Conservation (phyloP, 176 grass and related monocot species). For the Aegilops umbellulata region DNA sequence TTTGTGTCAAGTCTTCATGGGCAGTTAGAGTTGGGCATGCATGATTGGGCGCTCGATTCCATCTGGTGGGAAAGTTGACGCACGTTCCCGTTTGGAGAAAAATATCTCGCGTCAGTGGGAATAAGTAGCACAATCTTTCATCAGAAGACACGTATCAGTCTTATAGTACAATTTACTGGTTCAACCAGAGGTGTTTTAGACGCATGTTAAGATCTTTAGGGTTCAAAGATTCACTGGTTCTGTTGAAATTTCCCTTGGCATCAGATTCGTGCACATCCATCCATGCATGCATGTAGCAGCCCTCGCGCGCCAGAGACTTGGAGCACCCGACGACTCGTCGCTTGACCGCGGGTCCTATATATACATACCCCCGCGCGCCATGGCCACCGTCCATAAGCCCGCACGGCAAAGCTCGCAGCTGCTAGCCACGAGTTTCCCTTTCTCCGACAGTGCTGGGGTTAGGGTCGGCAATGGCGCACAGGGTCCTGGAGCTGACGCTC, state of each 20-base stretch:
- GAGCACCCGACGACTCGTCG: neutral
- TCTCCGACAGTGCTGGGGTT: neutral
- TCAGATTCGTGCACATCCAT: neutral
- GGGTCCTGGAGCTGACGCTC: constrained; percentile 48
- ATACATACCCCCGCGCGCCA: constrained; percentile 1
- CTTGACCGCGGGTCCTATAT: neutral
- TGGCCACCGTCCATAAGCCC: neutral
- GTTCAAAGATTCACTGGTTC: neutral
- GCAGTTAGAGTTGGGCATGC: no score
- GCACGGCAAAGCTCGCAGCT: neutral
- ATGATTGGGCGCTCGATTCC: no score
- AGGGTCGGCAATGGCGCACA: neutral
- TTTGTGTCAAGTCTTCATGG: no score
- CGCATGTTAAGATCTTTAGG: neutral
- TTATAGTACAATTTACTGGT: neutral
- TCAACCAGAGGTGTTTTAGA: neutral
- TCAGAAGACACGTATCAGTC: neutral
- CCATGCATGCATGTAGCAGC: neutral
- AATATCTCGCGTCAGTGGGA: no score
- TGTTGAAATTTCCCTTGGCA: neutral
- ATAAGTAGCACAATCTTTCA: neutral
- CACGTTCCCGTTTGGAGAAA: no score
- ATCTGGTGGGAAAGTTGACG: no score
- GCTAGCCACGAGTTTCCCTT: no score
- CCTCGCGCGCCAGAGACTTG: neutral